These are phyloP conservation scores for Sporothrix phasma DNA, from an alignment of 2,329 filamentous ascomycete species.

Conservation along the genomic window DNA sequence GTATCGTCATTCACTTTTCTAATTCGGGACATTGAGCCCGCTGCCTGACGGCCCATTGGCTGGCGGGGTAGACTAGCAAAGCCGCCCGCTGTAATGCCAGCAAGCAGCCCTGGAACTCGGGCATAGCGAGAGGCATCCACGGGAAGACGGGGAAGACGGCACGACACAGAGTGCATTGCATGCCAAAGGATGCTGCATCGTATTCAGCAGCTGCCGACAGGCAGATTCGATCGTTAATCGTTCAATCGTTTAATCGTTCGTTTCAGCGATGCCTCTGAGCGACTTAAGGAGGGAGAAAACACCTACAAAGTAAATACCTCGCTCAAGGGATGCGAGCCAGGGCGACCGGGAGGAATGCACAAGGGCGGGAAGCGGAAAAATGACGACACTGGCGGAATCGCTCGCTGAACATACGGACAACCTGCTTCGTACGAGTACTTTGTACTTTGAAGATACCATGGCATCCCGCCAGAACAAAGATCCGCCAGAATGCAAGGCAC, in stretches of 20 bases:
- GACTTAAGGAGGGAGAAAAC: neutral
- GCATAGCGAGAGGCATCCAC: neutral
- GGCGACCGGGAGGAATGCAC: neutral
- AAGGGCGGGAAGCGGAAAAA: no score
- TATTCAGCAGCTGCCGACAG: neutral
- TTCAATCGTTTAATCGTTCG: neutral
- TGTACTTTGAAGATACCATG: no score
- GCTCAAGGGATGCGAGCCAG: neutral
- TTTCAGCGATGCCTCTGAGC: no score
- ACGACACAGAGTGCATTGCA: neutral
- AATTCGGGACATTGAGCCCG: slow-evolving; percentile 26
- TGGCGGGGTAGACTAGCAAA: neutral
- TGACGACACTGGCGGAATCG: neutral
- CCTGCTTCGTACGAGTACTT: no score
- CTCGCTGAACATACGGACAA: no score
- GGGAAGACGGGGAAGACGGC: neutral
- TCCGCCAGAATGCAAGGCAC: neutral
- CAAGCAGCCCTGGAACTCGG: neutral
- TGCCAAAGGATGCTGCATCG: neutral
- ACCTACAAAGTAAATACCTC: no score
- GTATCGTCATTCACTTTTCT: slow-evolving; percentile 29
- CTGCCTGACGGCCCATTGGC: slow-evolving; percentile 17
- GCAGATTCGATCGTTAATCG: neutral
- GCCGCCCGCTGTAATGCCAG: neutral
- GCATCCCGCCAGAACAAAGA: neutral